Evolutionary conservation across 306 rosid species (phyloP).

Genomic region (Cucumis melo): DNA sequence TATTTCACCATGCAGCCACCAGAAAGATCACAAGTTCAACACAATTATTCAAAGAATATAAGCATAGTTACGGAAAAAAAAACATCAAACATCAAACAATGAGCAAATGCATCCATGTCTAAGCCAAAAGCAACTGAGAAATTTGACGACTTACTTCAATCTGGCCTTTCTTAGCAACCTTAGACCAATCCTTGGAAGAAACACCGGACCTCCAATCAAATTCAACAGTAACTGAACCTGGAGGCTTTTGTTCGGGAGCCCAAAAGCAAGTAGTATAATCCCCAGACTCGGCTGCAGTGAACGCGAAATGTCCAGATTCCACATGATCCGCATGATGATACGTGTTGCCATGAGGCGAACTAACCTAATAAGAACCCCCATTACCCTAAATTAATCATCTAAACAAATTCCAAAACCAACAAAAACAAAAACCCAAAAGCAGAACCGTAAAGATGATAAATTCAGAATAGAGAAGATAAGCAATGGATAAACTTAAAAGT

Average conservation of each 20-base stretch:
- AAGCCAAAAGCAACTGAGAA: neutral
- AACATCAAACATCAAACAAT: neutral
- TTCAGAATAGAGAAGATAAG: neutral
- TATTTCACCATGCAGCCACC: neutral
- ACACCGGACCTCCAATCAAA: conserved; percentile 85
- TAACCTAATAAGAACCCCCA: conserved; percentile 41
- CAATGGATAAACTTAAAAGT: neutral
- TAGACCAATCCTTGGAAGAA: conserved; percentile 86
- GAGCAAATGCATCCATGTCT: neutral
- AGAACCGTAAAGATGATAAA: neutral
- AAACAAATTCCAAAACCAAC: neutral
- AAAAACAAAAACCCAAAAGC: neutral
- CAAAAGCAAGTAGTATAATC: conserved; percentile 70
- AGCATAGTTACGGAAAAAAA: neutral
- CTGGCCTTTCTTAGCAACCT: conserved; percentile 89
- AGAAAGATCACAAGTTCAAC: neutral
- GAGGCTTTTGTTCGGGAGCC: conserved; percentile 34
- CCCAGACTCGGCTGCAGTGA: conserved; percentile 64
- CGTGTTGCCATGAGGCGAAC: conserved; percentile 51
- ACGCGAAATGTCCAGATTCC: conserved; percentile 68
- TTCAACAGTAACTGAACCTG: conserved; percentile 30
- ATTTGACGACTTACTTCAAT: conserved; percentile 47
- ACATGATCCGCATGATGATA: conserved; percentile 49
- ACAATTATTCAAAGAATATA: neutral
- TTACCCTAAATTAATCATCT: conserved; percentile 16